phyloP scores from a whole-genome alignment of 176 grass and related monocot species.

The Avena eriantha region DNA sequence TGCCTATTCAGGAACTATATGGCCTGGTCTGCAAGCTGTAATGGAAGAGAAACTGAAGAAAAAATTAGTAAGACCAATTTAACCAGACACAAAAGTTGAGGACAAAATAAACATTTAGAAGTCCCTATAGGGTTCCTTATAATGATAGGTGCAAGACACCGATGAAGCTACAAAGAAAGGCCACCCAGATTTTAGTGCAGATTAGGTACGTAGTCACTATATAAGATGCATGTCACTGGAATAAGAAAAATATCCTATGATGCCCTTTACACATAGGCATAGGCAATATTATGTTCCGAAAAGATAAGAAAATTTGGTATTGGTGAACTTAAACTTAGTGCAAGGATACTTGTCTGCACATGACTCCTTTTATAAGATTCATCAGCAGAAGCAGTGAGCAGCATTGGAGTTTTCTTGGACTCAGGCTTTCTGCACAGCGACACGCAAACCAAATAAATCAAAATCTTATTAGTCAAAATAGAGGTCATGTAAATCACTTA shows the following conservation, averaged over 20 bases:
- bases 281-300: not conserved
- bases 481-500: too few relatives aligned
- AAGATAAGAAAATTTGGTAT: conserved; percentile 6
- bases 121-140: conserved; percentile 5
- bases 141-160: not conserved
- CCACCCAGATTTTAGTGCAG: not conserved
- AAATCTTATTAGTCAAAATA: too few relatives aligned
- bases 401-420: conserved; percentile 61
- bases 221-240: not conserved
- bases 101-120: not conserved
- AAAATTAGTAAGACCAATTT: too few relatives aligned
- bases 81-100: too few relatives aligned
- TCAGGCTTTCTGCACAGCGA: conserved; percentile 57
- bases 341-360: conserved; percentile 58
- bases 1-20: too few relatives aligned
- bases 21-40: too few relatives aligned
- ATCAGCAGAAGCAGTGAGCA: conserved; percentile 67
- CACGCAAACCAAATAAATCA: conserved; percentile 39
- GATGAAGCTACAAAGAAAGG: conserved; percentile 27
- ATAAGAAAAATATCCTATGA: conserved; percentile 11
- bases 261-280: conserved; percentile 4
- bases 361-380: conserved; percentile 69
- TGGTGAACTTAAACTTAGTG: conserved; percentile 15
- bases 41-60: too few relatives aligned
- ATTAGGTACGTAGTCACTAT: not conserved